Percentiles rank a stretch among this genome's conserved stretches.
These are phyloP conservation scores for Brasilioporus rufonigricans DNA, from an alignment of 768 basidiomycete species.

Conservation along the genomic window DNA sequence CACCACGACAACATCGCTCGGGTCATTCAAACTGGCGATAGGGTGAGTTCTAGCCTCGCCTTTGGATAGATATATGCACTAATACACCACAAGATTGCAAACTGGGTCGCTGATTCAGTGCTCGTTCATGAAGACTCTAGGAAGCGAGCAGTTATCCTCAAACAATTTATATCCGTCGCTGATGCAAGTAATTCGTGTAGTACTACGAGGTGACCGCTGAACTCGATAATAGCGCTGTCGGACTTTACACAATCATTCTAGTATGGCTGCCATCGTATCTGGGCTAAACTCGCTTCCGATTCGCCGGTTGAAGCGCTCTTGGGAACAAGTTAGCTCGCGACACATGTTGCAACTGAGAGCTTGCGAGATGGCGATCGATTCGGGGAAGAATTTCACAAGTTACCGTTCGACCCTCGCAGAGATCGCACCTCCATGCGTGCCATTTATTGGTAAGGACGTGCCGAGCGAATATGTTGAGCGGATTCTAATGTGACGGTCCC, in stretches of 20 bases:
- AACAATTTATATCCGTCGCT: slow-evolving; percentile 88
- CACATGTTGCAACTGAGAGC: slow-evolving; percentile 69
- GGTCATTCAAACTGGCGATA: slow-evolving; percentile 86
- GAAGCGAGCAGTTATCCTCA: slow-evolving; percentile 76
- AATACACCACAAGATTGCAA: slow-evolving; percentile 64
- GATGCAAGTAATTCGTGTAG: slow-evolving; percentile 58
- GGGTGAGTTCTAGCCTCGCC: slow-evolving; percentile 43
- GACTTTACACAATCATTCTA: slow-evolving; percentile 87
- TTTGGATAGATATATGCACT: background rate
- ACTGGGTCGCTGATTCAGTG: slow-evolving; percentile 90
- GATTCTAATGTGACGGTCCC: slow-evolving; percentile 3
- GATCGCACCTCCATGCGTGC: slow-evolving; percentile 91
- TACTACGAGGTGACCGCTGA: background rate
- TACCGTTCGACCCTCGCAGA: slow-evolving; percentile 82
- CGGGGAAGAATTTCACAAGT: slow-evolving; percentile 90
- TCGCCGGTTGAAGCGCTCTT: slow-evolving; percentile 87
- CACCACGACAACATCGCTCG: slow-evolving; percentile 80
- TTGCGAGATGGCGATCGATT: slow-evolving; percentile 89
- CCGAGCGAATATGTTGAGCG: background rate
- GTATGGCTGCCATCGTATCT: slow-evolving; percentile 95
- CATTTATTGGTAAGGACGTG: slow-evolving; percentile 78
- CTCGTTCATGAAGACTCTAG: slow-evolving; percentile 78
- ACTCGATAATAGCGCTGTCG: slow-evolving; percentile 72
- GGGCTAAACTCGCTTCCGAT: slow-evolving; percentile 94
- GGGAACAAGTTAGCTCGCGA: slow-evolving; percentile 82